Percentiles rank a stretch among this genome's conserved stretches.
Conservation (phyloP, 2,329 filamentous ascomycete species). For the Paraphaeosphaeria sporulosa region DNA sequence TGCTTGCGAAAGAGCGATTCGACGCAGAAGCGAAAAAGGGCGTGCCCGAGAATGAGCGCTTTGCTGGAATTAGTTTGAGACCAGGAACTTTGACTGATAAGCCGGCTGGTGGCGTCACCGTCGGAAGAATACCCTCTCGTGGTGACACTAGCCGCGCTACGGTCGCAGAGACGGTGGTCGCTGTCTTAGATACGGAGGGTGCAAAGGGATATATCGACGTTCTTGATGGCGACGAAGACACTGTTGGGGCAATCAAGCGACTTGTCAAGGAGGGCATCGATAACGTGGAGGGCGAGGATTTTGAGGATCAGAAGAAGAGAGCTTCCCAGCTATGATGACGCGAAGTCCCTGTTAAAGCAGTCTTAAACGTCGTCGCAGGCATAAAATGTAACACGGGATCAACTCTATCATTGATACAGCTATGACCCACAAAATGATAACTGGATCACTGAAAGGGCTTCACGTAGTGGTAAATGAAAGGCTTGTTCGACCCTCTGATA, state of each 20-base stretch:
- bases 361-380: background rate
- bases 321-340: slow-evolving; percentile 25
- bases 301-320: slow-evolving; percentile 52
- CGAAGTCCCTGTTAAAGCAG: background rate
- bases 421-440: too few species aligned
- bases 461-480: too few species aligned
- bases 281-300: slow-evolving; percentile 60
- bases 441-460: too few species aligned
- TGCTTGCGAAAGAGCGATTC: slow-evolving; percentile 45
- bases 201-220: slow-evolving; percentile 63
- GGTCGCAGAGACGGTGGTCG: slow-evolving; percentile 60
- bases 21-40: slow-evolving; percentile 38
- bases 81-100: slow-evolving; percentile 60
- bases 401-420: too few species aligned
- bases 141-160: slow-evolving; percentile 58
- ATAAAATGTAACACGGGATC: too few species aligned
- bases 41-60: slow-evolving; percentile 39
- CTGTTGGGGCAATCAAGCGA: slow-evolving; percentile 56
- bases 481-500: too few species aligned
- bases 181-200: slow-evolving; percentile 57
- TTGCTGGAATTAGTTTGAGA: slow-evolving; percentile 60
- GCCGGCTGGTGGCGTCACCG: slow-evolving; percentile 55
- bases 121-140: slow-evolving; percentile 55
- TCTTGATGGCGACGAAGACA: slow-evolving; percentile 57
- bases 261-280: slow-evolving; percentile 56